These are phyloP conservation scores for Trypanosomatidae sp. DNA, from an alignment of 208 protist species.

Conservation along the genomic window DNA sequence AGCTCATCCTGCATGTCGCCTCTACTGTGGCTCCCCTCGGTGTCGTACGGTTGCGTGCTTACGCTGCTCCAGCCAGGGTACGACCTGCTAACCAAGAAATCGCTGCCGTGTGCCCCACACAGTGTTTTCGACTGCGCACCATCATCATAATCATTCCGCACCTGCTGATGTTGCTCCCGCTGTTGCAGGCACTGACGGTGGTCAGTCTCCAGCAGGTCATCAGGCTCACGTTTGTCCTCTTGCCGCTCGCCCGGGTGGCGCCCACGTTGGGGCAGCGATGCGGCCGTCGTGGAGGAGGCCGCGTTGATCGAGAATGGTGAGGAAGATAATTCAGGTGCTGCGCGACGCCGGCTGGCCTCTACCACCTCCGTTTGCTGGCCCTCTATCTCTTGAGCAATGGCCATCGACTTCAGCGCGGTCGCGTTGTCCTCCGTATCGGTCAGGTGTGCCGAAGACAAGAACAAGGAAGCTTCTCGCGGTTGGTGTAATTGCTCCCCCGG, in stretches of 20 bases:
- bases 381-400: background rate
- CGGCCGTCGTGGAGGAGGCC: background rate
- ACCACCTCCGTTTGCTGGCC: background rate
- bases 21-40: background rate
- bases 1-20: background rate
- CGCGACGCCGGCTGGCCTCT: background rate
- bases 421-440: background rate
- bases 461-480: background rate
- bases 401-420: background rate
- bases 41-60: slow-evolving; percentile 5
- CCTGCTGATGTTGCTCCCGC: background rate
- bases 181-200: slow-evolving; percentile 1
- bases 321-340: background rate
- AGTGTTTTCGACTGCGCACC: background rate
- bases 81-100: background rate
- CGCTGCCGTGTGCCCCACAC: background rate
- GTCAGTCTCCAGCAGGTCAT: slow-evolving; percentile 1
- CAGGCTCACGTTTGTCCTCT: background rate
- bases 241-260: background rate
- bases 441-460: background rate
- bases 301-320: background rate
- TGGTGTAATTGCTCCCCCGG: background rate
- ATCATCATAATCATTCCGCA: background rate
- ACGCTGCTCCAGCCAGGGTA: background rate
- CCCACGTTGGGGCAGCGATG: background rate